These are phyloP conservation scores for Xylariaceae sp. DNA, from an alignment of 2,329 filamentous ascomycete species.

Conservation along the genomic window DNA sequence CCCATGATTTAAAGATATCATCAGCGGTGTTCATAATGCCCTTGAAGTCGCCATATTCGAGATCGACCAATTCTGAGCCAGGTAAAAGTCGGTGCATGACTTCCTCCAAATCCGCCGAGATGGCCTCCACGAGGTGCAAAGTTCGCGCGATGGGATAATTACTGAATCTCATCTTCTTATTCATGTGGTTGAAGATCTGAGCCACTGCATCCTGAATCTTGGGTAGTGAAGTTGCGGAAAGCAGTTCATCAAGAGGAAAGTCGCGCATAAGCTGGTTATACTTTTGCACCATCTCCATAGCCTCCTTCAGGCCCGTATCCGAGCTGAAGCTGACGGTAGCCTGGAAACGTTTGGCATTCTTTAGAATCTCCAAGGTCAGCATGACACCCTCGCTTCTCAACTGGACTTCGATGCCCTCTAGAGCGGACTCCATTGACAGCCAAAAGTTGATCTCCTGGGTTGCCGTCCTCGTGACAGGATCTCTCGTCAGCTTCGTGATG, in stretches of 20 bases:
- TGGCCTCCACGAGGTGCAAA: conserved; percentile 90
- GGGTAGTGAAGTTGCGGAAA: conserved; percentile 82
- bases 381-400: conserved; percentile 83
- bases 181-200: conserved; percentile 89
- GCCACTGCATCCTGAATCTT: conserved; percentile 87
- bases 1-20: conserved; percentile 87
- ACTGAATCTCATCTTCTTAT: conserved; percentile 95
- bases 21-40: conserved; percentile 79
- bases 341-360: conserved; percentile 96
- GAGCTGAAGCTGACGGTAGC: conserved; percentile 95
- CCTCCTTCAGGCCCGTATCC: conserved; percentile 93
- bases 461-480: conserved; percentile 71
- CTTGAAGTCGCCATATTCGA: conserved; percentile 88
- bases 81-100: conserved; percentile 82
- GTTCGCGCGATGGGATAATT: conserved; percentile 92
- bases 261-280: conserved; percentile 99
- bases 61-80: conserved; percentile 82
- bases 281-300: conserved; percentile 92
- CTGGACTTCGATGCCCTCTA: conserved; percentile 89
- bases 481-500: conserved; percentile 90
- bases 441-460: conserved; percentile 99
- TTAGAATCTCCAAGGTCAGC: conserved; percentile 89
- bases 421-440: conserved; percentile 90
- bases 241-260: conserved; percentile 89
- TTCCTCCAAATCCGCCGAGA: conserved; percentile 86